Evolutionary conservation across 257 asterid genomes (phyloP).

Genomic region (Nyctanthes arbortristis): DNA sequence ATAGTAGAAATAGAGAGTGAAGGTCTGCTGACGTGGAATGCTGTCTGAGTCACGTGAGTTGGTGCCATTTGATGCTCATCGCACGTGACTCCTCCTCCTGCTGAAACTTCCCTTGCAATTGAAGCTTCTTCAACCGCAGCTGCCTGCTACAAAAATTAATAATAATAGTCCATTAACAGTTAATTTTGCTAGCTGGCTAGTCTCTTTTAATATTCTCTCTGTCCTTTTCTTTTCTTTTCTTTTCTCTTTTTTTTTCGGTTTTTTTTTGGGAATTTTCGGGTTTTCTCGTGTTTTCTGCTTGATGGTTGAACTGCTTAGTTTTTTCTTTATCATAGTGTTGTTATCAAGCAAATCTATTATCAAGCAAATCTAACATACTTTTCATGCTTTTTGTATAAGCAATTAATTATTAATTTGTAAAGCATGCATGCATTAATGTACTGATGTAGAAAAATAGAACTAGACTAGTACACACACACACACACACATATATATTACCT

Average conservation of each 20-base stretch:
- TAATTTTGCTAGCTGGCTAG: not conserved
- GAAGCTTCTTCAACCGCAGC: conserved; percentile 65
- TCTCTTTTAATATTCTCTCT: conserved; percentile 5
- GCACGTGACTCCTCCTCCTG: conserved; percentile 45
- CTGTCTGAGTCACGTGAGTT: conserved; percentile 53
- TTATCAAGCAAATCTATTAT: conserved; percentile 46
- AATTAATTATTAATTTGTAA: conserved; percentile 22
- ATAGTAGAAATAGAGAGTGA: conserved; percentile 81
- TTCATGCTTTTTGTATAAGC: conserved; percentile 47
- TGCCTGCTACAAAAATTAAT: conserved; percentile 37
- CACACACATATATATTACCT: too few species aligned
- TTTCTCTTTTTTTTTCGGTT: not conserved
- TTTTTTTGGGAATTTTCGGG: not conserved
- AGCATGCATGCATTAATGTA: conserved; percentile 17
- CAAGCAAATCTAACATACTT: conserved; percentile 44
- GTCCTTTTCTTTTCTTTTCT: not conserved
- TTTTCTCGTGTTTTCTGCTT: conserved; percentile 20
- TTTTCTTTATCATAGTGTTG: conserved; percentile 31
- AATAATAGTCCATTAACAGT: conserved; percentile 1
- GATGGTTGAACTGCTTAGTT: conserved; percentile 32
- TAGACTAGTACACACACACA: too few species aligned
- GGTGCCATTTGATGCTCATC: conserved; percentile 45
- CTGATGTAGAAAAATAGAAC: too few species aligned
- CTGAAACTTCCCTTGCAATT: conserved; percentile 50
- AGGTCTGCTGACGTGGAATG: conserved; percentile 75